These are phyloP conservation scores for Colletotrichum navitas DNA, from an alignment of 2,329 filamentous ascomycete species.

Conservation along the genomic window DNA sequence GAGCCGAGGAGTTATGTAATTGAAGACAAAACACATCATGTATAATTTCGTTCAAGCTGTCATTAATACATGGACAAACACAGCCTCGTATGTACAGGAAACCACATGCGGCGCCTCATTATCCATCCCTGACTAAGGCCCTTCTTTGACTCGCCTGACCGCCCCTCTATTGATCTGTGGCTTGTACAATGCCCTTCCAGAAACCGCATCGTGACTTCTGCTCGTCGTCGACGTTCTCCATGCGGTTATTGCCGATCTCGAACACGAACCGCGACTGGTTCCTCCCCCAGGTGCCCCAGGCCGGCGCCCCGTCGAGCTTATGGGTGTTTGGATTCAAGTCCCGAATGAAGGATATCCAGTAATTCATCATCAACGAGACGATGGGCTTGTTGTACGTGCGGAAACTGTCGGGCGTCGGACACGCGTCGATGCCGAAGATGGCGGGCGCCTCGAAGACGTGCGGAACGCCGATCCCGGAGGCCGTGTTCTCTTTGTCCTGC, in stretches of 20 bases:
- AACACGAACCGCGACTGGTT: constrained; percentile 54
- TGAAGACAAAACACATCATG: neutral
- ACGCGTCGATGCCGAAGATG: constrained; percentile 61
- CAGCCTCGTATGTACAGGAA: neutral
- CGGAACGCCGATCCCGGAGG: constrained; percentile 59
- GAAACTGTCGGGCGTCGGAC: constrained; percentile 53
- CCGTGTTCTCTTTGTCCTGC: constrained; percentile 52
- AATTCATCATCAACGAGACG: constrained; percentile 62
- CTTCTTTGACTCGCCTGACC: neutral
- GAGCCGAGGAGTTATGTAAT: neutral
- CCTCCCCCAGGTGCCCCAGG: constrained; percentile 57
- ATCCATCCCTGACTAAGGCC: neutral
- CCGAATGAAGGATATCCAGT: constrained; percentile 64
- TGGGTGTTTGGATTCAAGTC: constrained; percentile 59
- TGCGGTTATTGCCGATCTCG: constrained; percentile 54
- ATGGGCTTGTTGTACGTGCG: constrained; percentile 58
- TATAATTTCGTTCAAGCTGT: constrained; percentile 2
- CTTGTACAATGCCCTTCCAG: constrained; percentile 55
- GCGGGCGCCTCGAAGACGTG: constrained; percentile 63
- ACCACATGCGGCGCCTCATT: constrained; percentile 31
- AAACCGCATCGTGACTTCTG: constrained; percentile 56
- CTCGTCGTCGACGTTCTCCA: constrained; percentile 54
- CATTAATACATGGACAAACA: neutral
- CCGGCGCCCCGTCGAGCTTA: constrained; percentile 51
- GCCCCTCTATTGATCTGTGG: constrained; percentile 43